Conservation (phyloP, 2,329 filamentous ascomycete species). For the Stylonectria norvegica region DNA sequence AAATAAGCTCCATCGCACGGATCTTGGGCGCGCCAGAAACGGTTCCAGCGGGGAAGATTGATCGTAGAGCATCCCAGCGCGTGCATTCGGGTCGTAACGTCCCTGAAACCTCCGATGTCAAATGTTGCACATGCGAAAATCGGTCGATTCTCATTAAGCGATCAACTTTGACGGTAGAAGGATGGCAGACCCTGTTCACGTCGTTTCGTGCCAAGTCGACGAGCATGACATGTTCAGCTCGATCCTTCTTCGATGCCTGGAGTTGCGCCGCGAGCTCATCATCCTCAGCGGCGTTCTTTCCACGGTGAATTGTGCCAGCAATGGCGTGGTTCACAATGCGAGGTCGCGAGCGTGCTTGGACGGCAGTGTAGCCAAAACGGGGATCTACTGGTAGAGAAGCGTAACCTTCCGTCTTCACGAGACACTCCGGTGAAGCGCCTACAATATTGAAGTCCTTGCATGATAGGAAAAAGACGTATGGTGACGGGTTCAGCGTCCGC, state of each 20-base stretch:
- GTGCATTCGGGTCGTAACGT: slow-evolving; percentile 80
- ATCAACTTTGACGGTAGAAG: slow-evolving; percentile 84
- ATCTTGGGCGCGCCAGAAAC: slow-evolving; percentile 96
- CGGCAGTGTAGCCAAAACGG: slow-evolving; percentile 24
- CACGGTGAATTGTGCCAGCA: slow-evolving; percentile 89
- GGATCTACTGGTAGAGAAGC: slow-evolving; percentile 22
- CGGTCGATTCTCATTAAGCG: slow-evolving; percentile 89
- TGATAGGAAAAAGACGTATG: slow-evolving; percentile 94
- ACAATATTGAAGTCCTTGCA: slow-evolving; percentile 93
- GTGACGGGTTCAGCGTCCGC: slow-evolving; percentile 94
- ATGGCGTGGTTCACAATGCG: slow-evolving; percentile 95
- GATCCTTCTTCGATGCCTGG: slow-evolving; percentile 69
- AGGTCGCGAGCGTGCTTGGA: slow-evolving; percentile 59
- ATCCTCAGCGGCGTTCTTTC: slow-evolving; percentile 68
- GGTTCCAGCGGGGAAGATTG: slow-evolving; percentile 95
- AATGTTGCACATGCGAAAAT: slow-evolving; percentile 96
- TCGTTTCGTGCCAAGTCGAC: slow-evolving; percentile 96
- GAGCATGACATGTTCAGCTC: slow-evolving; percentile 94
- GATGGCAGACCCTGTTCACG: slow-evolving; percentile 92
- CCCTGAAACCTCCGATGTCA: slow-evolving; percentile 93
- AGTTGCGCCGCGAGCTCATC: slow-evolving; percentile 71
- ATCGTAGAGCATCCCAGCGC: slow-evolving; percentile 91
- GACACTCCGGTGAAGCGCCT: slow-evolving; percentile 88
- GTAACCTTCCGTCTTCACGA: slow-evolving; percentile 65
- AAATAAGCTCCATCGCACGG: slow-evolving; percentile 93